Percentiles rank a stretch among this genome's conserved stretches.
phyloP scores from a whole-genome alignment of 2,329 filamentous ascomycete genomes.

The Colletotrichum sublineola region DNA sequence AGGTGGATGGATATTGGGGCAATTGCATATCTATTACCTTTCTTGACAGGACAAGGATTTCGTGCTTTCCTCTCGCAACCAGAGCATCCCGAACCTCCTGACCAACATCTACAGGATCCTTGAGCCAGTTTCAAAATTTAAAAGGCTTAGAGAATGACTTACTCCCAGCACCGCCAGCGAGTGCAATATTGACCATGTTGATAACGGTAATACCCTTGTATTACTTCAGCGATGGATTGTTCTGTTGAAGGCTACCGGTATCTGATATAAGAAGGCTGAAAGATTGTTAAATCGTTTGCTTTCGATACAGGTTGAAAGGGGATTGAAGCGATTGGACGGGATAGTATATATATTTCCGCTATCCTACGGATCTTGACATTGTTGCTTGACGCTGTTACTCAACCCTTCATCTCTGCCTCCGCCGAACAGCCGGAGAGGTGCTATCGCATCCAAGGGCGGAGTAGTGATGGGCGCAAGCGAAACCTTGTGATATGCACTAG shows the following conservation, averaged over 20 bases:
- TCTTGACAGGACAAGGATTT: constrained; percentile 65
- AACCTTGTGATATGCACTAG: too few species aligned
- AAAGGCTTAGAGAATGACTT: neutral
- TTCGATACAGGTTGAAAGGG: neutral
- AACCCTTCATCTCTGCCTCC: neutral
- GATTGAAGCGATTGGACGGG: rapidly evolving
- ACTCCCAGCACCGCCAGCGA: constrained; percentile 45
- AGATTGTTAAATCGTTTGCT: neutral
- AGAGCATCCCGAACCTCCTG: constrained; percentile 65
- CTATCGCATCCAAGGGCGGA: neutral
- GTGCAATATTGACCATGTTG: constrained; percentile 46
- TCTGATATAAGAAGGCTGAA: neutral
- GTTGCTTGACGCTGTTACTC: neutral
- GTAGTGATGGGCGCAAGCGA: neutral
- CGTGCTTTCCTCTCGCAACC: constrained; percentile 62
- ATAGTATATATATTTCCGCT: neutral
- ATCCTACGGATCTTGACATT: neutral
- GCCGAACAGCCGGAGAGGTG: neutral
- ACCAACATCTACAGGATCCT: constrained; percentile 59
- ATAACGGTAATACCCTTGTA: neutral
- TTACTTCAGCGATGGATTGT: too few species aligned
- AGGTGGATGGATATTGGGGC: neutral
- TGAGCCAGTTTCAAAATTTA: neutral
- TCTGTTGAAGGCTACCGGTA: too few species aligned
- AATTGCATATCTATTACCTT: constrained; percentile 50